Evolutionary conservation across 208 protist genomes (phyloP).

Genomic region (Leishmania amazonensis): DNA sequence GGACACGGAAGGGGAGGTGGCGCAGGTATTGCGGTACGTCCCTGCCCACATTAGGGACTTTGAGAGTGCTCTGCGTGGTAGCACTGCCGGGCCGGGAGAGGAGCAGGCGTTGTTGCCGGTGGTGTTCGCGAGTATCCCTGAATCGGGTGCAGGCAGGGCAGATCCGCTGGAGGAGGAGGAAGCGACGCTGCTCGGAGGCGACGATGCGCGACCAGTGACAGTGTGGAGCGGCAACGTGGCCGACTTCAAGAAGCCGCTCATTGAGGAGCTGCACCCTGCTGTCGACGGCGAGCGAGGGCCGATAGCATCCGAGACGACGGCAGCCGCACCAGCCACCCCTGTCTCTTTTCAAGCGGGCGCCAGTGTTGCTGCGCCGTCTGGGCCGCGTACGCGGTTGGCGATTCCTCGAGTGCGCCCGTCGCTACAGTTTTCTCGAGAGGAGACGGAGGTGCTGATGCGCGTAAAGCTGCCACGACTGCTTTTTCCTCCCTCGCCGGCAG

Average conservation of each 20-base stretch:
- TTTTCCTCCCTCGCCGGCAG: slow-evolving; percentile 44
- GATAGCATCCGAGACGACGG: neutral
- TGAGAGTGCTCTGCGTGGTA: slow-evolving; percentile 37
- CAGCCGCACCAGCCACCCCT: neutral
- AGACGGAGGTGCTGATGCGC: slow-evolving; percentile 50
- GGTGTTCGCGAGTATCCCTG: slow-evolving; percentile 21
- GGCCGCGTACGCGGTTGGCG: slow-evolving; percentile 41
- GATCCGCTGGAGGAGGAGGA: slow-evolving; percentile 66
- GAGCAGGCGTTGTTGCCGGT: neutral
- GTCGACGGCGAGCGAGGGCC: neutral
- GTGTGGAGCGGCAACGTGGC: slow-evolving; percentile 85
- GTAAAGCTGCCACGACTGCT: slow-evolving; percentile 54
- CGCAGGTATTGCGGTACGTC: slow-evolving; percentile 59
- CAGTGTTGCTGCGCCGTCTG: neutral
- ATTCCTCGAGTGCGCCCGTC: slow-evolving; percentile 48
- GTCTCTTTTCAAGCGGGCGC: neutral
- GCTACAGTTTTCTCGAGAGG: slow-evolving; percentile 55
- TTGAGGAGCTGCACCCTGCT: slow-evolving; percentile 43
- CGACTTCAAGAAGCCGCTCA: slow-evolving; percentile 66
- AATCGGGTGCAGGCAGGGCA: neutral
- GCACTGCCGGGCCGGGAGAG: slow-evolving; percentile 3
- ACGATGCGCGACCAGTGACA: slow-evolving; percentile 33
- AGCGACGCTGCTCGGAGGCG: slow-evolving; percentile 31
- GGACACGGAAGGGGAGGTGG: slow-evolving; percentile 76
- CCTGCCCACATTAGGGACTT: slow-evolving; percentile 67